Conservation (phyloP, 257 asterid species). For the Apocynum venetum region DNA sequence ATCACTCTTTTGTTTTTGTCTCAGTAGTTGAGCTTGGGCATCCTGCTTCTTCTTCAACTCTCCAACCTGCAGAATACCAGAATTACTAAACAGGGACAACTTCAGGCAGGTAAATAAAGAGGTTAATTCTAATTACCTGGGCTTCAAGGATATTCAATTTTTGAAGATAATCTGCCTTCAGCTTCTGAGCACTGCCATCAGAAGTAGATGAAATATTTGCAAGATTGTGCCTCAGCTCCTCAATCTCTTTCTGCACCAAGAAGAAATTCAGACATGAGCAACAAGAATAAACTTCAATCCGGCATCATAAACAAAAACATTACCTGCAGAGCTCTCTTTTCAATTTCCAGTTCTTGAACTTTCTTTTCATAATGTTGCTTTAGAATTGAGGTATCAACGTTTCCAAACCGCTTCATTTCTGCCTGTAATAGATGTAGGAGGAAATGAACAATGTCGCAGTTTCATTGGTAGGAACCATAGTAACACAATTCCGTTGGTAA, state of each 20-base stretch:
- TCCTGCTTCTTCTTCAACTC: slow-evolving; percentile 95
- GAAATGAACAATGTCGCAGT: not conserved
- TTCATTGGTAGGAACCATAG: not conserved
- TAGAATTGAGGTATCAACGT: slow-evolving; percentile 67
- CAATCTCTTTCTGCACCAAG: slow-evolving; percentile 76
- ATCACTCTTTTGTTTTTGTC: slow-evolving; percentile 96
- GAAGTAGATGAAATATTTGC: slow-evolving; percentile 64
- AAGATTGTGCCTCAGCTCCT: slow-evolving; percentile 64
- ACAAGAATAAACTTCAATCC: not conserved
- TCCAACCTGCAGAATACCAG: slow-evolving; percentile 55
- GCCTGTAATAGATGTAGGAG: slow-evolving; percentile 41
- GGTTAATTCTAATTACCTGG: slow-evolving; percentile 44
- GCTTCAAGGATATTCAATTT: slow-evolving; percentile 85
- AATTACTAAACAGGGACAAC: slow-evolving; percentile 13
- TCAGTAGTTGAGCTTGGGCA: slow-evolving; percentile 89
- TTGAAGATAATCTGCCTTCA: slow-evolving; percentile 93
- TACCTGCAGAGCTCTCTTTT: slow-evolving; percentile 76
- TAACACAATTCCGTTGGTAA: not conserved
- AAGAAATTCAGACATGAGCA: slow-evolving; percentile 18
- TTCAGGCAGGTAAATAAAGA: slow-evolving; percentile 8
- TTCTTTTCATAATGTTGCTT: slow-evolving; percentile 93
- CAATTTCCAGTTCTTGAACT: slow-evolving; percentile 83
- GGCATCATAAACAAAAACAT: slow-evolving; percentile 7
- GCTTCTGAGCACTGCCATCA: slow-evolving; percentile 88
- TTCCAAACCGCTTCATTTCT: slow-evolving; percentile 73